Conservation (phyloP, 2,329 filamentous ascomycete species). For the Fusarium buharicum region DNA sequence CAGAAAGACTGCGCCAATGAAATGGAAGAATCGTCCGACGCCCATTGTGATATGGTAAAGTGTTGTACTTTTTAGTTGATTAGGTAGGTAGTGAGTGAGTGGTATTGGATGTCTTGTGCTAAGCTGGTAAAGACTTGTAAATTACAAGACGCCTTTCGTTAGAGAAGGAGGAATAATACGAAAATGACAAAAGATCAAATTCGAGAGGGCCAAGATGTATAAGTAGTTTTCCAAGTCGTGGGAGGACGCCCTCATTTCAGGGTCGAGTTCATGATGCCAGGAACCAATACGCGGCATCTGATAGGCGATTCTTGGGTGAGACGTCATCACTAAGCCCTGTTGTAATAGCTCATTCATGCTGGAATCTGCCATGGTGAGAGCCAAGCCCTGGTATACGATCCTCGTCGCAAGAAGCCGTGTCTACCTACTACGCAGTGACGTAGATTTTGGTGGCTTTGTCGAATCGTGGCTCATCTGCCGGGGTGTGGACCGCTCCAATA, state of each 20-base stretch:
- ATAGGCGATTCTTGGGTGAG: conserved; percentile 32
- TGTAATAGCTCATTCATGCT: conserved; percentile 26
- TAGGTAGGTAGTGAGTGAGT: neutral
- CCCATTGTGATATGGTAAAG: conserved; percentile 54
- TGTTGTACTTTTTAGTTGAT: conserved; percentile 11
- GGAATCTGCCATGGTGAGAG: conserved; percentile 30
- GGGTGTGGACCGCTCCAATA: conserved; percentile 32
- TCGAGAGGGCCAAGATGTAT: conserved; percentile 25
- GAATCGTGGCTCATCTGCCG: conserved; percentile 36
- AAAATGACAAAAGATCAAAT: conserved; percentile 12
- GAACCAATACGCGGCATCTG: conserved; percentile 29
- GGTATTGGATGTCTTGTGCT: too few relatives aligned
- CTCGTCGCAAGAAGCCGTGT: conserved; percentile 30
- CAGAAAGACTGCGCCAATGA: conserved; percentile 68
- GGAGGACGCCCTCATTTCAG: conserved; percentile 4
- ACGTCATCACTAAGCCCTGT: conserved; percentile 42
- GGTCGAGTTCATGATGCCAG: conserved; percentile 14
- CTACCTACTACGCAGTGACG: conserved; percentile 40
- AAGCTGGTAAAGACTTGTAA: neutral
- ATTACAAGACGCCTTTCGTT: neutral
- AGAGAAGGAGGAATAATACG: conserved; percentile 10
- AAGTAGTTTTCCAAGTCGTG: conserved; percentile 3
- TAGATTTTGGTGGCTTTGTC: conserved; percentile 42
- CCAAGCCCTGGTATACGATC: conserved; percentile 28
- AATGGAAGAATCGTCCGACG: conserved; percentile 62